phyloP scores from a whole-genome alignment of 345 rosid genomes.

The Eucalyptus brandiana region DNA sequence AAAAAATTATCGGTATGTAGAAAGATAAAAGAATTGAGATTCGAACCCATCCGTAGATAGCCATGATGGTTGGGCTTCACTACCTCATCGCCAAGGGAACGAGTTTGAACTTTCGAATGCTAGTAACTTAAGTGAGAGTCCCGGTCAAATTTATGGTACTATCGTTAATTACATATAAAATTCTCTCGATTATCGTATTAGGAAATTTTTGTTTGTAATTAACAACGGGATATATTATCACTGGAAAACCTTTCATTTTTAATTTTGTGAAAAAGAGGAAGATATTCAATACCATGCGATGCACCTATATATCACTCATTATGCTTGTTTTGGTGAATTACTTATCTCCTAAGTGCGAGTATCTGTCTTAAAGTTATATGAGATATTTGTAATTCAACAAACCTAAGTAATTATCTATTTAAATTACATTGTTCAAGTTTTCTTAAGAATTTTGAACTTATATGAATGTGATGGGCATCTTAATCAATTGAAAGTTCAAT shows the following conservation, averaged over 20 bases:
- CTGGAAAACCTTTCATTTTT: neutral
- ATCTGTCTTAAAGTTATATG: neutral
- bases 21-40: neutral
- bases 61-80: too few relatives aligned
- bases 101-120: too few relatives aligned
- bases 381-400: neutral
- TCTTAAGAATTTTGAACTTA: neutral
- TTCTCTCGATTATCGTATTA: neutral
- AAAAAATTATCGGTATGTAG: neutral
- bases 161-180: neutral
- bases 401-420: neutral
- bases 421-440: neutral
- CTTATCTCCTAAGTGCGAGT: neutral
- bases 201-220: neutral
- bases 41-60: too few relatives aligned
- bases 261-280: too few relatives aligned
- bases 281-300: neutral
- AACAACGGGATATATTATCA: neutral
- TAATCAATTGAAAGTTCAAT: neutral
- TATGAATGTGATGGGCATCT: neutral
- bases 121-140: too few relatives aligned
- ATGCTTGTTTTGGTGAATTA: neutral
- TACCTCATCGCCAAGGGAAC: too few relatives aligned
- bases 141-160: neutral
- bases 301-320: accelerated